Conservation (phyloP, 306 rosid species). For the Malus sylvestris region DNA sequence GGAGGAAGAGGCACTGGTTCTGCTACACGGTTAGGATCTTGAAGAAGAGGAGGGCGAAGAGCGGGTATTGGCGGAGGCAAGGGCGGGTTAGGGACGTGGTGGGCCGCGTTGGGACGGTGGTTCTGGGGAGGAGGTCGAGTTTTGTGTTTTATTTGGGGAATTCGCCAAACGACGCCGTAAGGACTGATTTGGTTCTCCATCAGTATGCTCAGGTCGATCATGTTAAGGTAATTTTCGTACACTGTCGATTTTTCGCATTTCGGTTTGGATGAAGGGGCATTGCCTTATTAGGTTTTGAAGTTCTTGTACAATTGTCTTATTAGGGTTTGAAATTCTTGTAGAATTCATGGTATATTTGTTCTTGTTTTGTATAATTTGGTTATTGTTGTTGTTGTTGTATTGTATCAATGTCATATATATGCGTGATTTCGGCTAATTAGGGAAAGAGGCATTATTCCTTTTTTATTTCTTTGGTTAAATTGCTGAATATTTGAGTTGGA, state of each 20-base stretch:
- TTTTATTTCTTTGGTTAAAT: background rate
- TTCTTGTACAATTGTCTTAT: background rate
- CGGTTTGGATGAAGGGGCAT: background rate
- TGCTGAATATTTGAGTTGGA: background rate
- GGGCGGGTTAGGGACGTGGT: constrained; percentile 40
- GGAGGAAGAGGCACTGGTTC: constrained; percentile 52
- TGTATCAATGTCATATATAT: background rate
- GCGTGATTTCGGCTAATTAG: background rate
- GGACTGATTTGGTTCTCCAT: constrained; percentile 49
- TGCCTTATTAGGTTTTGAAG: background rate
- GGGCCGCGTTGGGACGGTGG: constrained; percentile 19
- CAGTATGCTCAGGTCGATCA: constrained; percentile 46
- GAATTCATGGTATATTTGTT: background rate
- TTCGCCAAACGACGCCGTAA: constrained; percentile 21
- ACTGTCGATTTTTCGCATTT: background rate
- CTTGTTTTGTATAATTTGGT: background rate
- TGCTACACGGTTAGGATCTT: constrained; percentile 34
- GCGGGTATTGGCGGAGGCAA: constrained; percentile 54
- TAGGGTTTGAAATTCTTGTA: background rate
- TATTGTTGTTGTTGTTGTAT: background rate
- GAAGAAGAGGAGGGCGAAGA: constrained; percentile 34
- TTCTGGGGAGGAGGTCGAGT: constrained; percentile 39
- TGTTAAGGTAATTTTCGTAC: constrained; percentile 30
- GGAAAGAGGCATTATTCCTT: background rate
- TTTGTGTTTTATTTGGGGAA: constrained; percentile 46